Conservation (phyloP, 768 basidiomycete species). For the Tricholoma furcatifolium region DNA sequence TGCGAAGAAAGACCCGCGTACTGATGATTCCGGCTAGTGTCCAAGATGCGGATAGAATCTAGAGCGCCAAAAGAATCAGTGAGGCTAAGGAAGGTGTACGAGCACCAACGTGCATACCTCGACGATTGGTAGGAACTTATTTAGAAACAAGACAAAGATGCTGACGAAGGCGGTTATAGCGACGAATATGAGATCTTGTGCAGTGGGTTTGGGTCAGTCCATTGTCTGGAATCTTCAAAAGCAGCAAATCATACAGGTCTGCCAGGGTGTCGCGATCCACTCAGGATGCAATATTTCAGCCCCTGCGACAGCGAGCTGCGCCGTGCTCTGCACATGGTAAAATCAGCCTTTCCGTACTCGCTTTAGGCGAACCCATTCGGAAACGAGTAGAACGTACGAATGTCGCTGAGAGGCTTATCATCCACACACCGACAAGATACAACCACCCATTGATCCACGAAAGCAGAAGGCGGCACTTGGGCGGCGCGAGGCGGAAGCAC, state of each 20-base stretch:
- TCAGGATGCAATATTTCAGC: constrained; percentile 55
- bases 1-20: constrained; percentile 16
- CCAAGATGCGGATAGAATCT: constrained; percentile 63
- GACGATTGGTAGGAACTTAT: constrained; percentile 45
- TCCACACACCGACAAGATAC: constrained; percentile 69
- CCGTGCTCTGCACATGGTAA: constrained; percentile 41
- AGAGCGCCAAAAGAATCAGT: not conserved
- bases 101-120: constrained; percentile 33
- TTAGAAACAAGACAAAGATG: constrained; percentile 55
- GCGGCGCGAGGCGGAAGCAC: constrained; percentile 60
- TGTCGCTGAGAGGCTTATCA: constrained; percentile 58
- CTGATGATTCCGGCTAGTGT: constrained; percentile 56
- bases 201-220: not conserved
- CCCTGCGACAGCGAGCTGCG: constrained; percentile 59
- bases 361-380: too few species aligned
- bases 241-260: constrained; percentile 53
- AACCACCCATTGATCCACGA: constrained; percentile 74
- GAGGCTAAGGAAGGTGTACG: not conserved
- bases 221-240: not conserved
- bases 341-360: too few species aligned
- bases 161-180: constrained; percentile 47
- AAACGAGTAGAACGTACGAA: constrained; percentile 38
- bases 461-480: constrained; percentile 45
- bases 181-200: constrained; percentile 53
- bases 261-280: constrained; percentile 58